Percentiles rank a stretch among this genome's conserved stretches.
Conservation (phyloP, 805 yeast species). For the Yamadazyma endophytica region DNA sequence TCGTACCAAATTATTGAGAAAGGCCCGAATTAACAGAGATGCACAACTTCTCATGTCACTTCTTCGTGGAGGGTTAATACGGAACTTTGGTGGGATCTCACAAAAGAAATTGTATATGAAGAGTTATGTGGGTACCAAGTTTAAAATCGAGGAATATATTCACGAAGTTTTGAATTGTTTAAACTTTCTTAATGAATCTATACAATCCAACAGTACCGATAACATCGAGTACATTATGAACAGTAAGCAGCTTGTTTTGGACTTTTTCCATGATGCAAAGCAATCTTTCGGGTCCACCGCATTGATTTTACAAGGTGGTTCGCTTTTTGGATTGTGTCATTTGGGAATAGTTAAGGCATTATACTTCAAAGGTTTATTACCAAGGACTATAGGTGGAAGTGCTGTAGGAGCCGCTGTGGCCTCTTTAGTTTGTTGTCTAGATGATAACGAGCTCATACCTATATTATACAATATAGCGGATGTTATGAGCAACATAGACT, state of each 20-base stretch:
- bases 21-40: conserved; percentile 60
- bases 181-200: conserved; percentile 50
- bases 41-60: conserved; percentile 56
- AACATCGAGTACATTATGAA: conserved; percentile 36
- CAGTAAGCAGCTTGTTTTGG: conserved; percentile 57
- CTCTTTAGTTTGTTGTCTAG: conserved; percentile 70
- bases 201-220: conserved; percentile 17
- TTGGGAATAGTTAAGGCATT: conserved; percentile 87
- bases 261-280: conserved; percentile 79
- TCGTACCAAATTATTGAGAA: conserved; percentile 56
- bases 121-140: conserved; percentile 84
- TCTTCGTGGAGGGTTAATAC: conserved; percentile 74
- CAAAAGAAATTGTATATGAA: conserved; percentile 74
- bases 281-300: conserved; percentile 92
- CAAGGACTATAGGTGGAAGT: conserved; percentile 83
- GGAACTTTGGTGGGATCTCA: conserved; percentile 91
- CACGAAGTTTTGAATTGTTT: conserved; percentile 70
- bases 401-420: conserved; percentile 95
- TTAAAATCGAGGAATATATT: conserved; percentile 82
- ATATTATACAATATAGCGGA: conserved; percentile 35
- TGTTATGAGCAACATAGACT: conserved; percentile 41
- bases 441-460: conserved; percentile 60
- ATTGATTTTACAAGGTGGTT: conserved; percentile 88
- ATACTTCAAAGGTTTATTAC: conserved; percentile 69
- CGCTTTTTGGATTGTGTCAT: conserved; percentile 90